Evolutionary conservation across 768 basidiomycete genomes (phyloP), one percentile per base, ranked within the genome.

Genomic region (Suillus lakei): DNA sequence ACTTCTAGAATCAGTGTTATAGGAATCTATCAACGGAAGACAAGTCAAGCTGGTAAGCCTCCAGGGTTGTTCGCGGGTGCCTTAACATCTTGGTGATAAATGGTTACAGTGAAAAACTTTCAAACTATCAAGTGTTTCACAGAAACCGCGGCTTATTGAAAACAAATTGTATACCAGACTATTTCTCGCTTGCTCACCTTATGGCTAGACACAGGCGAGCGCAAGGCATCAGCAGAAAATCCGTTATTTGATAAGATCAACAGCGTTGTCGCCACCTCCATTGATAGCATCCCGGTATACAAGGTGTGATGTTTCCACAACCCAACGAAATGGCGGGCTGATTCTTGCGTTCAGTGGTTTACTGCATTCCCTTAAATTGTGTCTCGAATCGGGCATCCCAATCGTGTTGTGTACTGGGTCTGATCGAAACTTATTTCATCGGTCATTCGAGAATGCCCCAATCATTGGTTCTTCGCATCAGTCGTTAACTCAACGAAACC

Each of bases 311-410:
- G 8, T 55, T 41, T 53, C 2, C 21, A n/a, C 7, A 8, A 38
- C 21, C n/a, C 10, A 18, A n/a, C 12, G 6, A 23, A 63, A 38
- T 13, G 38, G 50, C 32, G 12, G 61, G 32, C 51, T 69, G 50
- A 63, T 51, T 68, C 5, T 67, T 60, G 5, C 28, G 54, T 60
- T 18, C 55, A 99, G 96, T 99, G 97, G 95, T 92, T 89, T 69
- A 96, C 92, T 0, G 96, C 95, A 1, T 96, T 98, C 68, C 96
- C 96, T 4, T 98, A 99, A 81, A 93, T 99, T 61, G 95, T 96
- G 16, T 99, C 97, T 16, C 88, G 98, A 9, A 90, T 99, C 38
- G 91, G 91, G 15, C 93, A 98, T 68, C 78, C 76, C 5, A 90
- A 92, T 70, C 68, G 76, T 13, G 81, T 81, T 1, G 90, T 95